phyloP scores from a whole-genome alignment of 192 early-diverging fungal species.

The Coemansia sp. region DNA sequence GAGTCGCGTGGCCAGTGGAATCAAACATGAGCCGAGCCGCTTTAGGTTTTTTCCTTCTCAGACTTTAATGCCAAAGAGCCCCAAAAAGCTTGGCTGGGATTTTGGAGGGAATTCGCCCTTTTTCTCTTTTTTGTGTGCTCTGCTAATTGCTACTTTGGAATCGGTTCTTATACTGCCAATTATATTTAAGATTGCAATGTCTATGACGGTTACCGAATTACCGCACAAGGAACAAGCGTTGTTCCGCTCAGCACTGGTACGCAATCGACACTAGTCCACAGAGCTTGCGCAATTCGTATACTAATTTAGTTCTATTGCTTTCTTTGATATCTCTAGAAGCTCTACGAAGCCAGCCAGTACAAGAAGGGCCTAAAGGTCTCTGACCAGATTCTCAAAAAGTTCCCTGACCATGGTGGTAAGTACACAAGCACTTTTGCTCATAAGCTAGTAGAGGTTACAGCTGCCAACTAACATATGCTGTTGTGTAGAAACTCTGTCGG shows the following conservation, averaged over 20 bases:
- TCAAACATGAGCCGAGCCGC: conserved; percentile 9
- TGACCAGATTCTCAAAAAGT: conserved; percentile 92
- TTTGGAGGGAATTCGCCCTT: neutral
- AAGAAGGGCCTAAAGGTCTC: conserved; percentile 89
- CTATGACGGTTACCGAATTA: conserved; percentile 39
- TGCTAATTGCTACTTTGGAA: neutral
- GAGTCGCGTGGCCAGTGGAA: neutral
- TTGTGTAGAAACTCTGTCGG: conserved; percentile 76
- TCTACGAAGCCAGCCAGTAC: conserved; percentile 93
- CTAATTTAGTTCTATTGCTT: neutral
- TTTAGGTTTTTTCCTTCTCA: too few species aligned
- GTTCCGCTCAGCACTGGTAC: conserved; percentile 52
- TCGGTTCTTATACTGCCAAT: neutral
- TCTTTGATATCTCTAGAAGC: conserved; percentile 62
- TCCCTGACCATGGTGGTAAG: conserved; percentile 79
- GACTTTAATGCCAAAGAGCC: neutral
- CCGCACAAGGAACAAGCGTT: conserved; percentile 52
- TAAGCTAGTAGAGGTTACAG: too few species aligned
- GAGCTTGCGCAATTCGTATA: neutral
- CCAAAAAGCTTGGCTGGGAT: neutral
- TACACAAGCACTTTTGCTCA: neutral
- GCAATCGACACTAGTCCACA: conserved; percentile 1
- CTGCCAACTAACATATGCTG: too few species aligned
- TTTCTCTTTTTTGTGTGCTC: neutral
- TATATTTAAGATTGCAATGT: conserved; percentile 19